phyloP scores from a whole-genome alignment of 129 eudicot genomes.

The Artemisia annua region DNA sequence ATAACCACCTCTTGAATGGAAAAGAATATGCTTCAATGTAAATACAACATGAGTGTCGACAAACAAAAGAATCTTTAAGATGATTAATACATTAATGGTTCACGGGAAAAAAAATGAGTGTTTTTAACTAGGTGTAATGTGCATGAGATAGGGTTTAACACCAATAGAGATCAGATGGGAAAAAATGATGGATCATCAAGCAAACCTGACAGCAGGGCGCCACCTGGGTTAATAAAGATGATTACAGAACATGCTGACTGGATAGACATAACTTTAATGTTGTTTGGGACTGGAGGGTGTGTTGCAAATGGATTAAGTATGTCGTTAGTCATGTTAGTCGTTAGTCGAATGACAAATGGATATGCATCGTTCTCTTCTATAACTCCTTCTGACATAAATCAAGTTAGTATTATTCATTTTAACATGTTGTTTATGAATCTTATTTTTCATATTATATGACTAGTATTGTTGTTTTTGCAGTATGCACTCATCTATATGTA shows the following conservation, averaged over 20 bases:
- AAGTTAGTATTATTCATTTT: slow-evolving; percentile 18
- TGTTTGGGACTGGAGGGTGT: slow-evolving; percentile 34
- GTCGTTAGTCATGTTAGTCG: slow-evolving; percentile 29
- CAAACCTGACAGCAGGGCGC: slow-evolving; percentile 13
- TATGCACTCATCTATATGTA: slow-evolving; percentile 42
- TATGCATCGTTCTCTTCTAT: slow-evolving; percentile 25
- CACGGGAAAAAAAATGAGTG: not conserved
- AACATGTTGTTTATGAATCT: no score
- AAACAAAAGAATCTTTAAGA: slow-evolving; percentile 5
- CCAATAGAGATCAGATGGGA: slow-evolving; percentile 17
- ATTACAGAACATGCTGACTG: slow-evolving; percentile 32
- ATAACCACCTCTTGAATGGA: no score
- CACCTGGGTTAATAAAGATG: slow-evolving; percentile 25
- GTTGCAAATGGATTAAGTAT: slow-evolving; percentile 32
- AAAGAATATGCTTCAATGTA: slow-evolving; percentile 20
- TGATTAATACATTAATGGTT: slow-evolving; percentile 1
- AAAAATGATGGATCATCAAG: slow-evolving; percentile 14
- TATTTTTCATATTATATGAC: not conserved
- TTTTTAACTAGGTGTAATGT: not conserved
- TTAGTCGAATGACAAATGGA: slow-evolving; percentile 25
- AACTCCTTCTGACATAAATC: slow-evolving; percentile 24
- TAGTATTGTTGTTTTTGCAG: slow-evolving; percentile 23
- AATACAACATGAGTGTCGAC: not conserved
- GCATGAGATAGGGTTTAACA: not conserved
- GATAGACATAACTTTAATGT: slow-evolving; percentile 34